These are phyloP conservation scores for Hirschfeldia incana DNA, from an alignment of 345 rosid species.

Conservation along the genomic window DNA sequence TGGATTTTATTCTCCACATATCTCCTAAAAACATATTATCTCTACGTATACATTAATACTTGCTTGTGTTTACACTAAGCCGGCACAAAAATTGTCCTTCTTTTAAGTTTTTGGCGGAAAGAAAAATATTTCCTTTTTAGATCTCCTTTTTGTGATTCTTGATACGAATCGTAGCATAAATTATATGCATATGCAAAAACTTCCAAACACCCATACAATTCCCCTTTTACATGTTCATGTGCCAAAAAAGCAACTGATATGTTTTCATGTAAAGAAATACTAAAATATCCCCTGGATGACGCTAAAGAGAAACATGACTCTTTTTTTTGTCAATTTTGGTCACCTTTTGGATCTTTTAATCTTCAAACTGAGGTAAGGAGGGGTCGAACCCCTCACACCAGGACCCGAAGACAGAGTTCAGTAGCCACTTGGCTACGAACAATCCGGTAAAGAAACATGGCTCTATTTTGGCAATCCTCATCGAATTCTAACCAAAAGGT, in stretches of 20 bases:
- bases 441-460: too few relatives aligned
- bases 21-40: background rate
- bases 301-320: conserved; percentile 15
- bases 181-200: conserved; percentile 3
- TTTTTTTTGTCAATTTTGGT: too few relatives aligned
- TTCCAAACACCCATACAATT: conserved; percentile 28
- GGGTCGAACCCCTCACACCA: too few relatives aligned
- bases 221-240: conserved; percentile 38
- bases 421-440: too few relatives aligned
- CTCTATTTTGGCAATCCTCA: background rate
- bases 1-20: background rate
- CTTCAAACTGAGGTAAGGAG: too few relatives aligned
- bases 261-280: background rate
- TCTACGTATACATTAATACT: conserved; percentile 3
- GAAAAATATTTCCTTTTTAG: conserved; percentile 25
- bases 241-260: conserved; percentile 12
- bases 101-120: conserved; percentile 24
- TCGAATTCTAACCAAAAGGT: background rate
- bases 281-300: conserved; percentile 7
- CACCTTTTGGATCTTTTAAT: too few relatives aligned
- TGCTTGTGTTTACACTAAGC: conserved; percentile 4
- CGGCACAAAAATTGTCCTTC: conserved; percentile 15
- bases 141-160: conserved; percentile 16
- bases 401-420: too few relatives aligned
- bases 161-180: conserved; percentile 17